Conservation (phyloP, 192 early-diverging fungal species). For the Coemansia sp. region DNA sequence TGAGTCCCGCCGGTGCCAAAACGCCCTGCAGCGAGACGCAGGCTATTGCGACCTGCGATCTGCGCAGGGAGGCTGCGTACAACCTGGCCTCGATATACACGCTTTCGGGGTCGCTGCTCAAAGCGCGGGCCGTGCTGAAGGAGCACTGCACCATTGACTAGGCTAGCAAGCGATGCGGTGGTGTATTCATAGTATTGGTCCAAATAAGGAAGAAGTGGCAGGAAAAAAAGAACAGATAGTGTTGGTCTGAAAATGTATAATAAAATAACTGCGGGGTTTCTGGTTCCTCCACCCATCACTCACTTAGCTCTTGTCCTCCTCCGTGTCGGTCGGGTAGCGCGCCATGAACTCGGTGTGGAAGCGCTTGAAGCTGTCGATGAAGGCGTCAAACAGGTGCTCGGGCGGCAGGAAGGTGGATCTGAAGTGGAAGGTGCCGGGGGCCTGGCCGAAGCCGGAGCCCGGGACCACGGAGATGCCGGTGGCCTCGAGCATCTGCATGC, state of each 20-base stretch:
- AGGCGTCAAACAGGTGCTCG: slow-evolving; percentile 88
- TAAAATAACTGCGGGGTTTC: background rate
- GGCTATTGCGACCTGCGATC: slow-evolving; percentile 21
- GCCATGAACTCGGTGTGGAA: slow-evolving; percentile 86
- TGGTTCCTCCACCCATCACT: background rate
- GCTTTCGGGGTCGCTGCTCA: slow-evolving; percentile 65
- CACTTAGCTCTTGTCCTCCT: too few relatives aligned
- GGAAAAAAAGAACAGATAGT: background rate
- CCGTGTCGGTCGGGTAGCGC: slow-evolving; percentile 44
- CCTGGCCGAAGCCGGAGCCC: slow-evolving; percentile 92
- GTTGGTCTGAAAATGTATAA: too few relatives aligned
- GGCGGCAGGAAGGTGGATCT: slow-evolving; percentile 94
- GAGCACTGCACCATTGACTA: slow-evolving; percentile 75
- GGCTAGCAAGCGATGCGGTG: background rate
- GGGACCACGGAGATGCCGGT: slow-evolving; percentile 97
- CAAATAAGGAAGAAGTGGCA: background rate
- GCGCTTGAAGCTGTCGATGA: slow-evolving; percentile 69
- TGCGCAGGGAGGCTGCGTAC: slow-evolving; percentile 85
- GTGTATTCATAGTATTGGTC: background rate
- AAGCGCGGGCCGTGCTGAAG: slow-evolving; percentile 70
- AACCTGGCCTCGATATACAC: slow-evolving; percentile 85
- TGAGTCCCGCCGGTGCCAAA: slow-evolving; percentile 11
- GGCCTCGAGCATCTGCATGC: slow-evolving; percentile 86
- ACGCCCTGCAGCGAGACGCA: background rate
- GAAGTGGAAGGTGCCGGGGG: slow-evolving; percentile 89